Base-by-base conservation (phyloP, 2,329 filamentous ascomycete species). In the Clarireedia sp. region DNA sequence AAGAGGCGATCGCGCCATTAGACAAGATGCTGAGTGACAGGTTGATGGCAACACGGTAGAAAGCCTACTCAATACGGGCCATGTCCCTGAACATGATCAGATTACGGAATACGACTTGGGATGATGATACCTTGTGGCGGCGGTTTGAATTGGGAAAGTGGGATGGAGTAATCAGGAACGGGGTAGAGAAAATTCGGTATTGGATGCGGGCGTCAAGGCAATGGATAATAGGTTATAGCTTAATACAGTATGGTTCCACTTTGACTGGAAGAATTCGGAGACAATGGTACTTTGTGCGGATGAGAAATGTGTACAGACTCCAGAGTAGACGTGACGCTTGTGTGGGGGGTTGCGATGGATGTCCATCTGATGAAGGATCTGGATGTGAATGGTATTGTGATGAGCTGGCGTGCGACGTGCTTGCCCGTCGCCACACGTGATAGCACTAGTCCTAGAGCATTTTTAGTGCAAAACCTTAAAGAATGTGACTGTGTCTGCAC, bases 11-110 rank as follows among this genome's bases (percentile, higher is more conserved):
- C 19, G 55, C 51, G 40, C 51, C 33, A 38, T 16, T 50, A 24
- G 52, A 54, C 26, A 54, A 49, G 24, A 55, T 48, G 23, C 23
- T 48, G 29, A 33, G 24, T 19, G 51, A 46, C 36, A 55, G 55
- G 26, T 19, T 55, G 16, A 23, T 50, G 37, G 47, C 37, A 9
- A 55, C 52, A n/a, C 51, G 43, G 21, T 55, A 50, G 37, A 48
- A 19, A 41, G 16, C 9, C 17, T n/a, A 41, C 14, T 41, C 17
- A 19, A 41, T 9, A 19, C 8, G 17, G 38, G 5, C n/a, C 38
- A 19, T 6, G 17, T n/a, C 16, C 38, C 16, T n/a, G 38, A n/a
- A 6, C 38, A 41, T 41, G 16, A 19, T 41, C 17, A 16, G 9
- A 33, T 33, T 33, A 12, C 29, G 29, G 9, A 33, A 12, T 33